phyloP scores from a whole-genome alignment of 2,329 filamentous ascomycete genomes.

The Apiospora kogelbergensis region DNA sequence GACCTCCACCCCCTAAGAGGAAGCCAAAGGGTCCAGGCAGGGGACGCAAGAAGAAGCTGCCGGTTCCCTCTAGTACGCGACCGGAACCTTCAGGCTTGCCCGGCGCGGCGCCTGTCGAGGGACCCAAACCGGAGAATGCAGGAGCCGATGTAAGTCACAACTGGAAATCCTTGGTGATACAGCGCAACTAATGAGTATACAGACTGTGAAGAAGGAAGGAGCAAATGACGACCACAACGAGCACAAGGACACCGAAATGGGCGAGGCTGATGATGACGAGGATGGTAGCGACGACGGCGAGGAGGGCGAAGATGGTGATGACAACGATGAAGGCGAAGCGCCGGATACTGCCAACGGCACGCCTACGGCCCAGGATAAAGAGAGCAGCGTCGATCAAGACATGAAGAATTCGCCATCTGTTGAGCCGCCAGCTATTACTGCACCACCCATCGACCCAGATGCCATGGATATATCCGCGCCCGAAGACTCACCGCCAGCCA shows the following conservation, averaged over 20 bases:
- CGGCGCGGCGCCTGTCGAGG: conserved; percentile 37
- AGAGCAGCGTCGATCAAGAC: conserved; percentile 28
- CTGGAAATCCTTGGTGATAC: background rate
- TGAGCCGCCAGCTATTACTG: conserved; percentile 21
- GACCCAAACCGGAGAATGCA: conserved; percentile 37
- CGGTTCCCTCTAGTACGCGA: conserved; percentile 33
- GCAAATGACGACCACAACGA: conserved; percentile 34
- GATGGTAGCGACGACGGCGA: conserved; percentile 49
- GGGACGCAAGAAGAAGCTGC: conserved; percentile 72
- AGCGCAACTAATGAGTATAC: conserved; percentile 6
- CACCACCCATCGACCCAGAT: conserved; percentile 21
- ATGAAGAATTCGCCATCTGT: conserved; percentile 32
- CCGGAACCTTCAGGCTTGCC: conserved; percentile 36
- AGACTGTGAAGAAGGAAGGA: conserved; percentile 42
- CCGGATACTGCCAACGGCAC: conserved; percentile 47
- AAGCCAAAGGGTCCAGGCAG: conserved; percentile 79
- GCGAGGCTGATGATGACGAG: conserved; percentile 50
- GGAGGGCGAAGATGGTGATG: conserved; percentile 45
- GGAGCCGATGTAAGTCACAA: conserved; percentile 38
- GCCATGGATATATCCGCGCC: conserved; percentile 19
- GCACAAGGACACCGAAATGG: conserved; percentile 52
- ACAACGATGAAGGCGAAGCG: conserved; percentile 42
- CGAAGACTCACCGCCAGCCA: conserved; percentile 25
- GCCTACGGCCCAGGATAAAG: conserved; percentile 28
- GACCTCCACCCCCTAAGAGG: conserved; percentile 75